These are phyloP conservation scores for Diplodia scrobiculata DNA, from an alignment of 2,329 filamentous ascomycete genomes.

Conservation along the genomic window DNA sequence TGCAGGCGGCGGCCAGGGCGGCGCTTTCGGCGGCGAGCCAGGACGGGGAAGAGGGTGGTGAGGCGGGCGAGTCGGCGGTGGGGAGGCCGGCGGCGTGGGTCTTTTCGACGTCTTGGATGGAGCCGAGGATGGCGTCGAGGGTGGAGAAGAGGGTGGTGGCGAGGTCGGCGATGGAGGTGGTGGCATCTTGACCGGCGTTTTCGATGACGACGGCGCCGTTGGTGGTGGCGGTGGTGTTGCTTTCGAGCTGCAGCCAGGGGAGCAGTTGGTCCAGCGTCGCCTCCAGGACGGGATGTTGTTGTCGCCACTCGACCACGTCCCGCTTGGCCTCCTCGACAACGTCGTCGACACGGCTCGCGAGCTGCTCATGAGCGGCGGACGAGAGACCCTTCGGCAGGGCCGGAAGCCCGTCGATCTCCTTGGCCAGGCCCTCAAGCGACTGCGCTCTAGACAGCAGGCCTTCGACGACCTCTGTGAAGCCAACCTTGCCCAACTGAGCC, in stretches of 20 bases:
- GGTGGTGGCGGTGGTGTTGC: not conserved
- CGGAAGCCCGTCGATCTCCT: constrained; percentile 9
- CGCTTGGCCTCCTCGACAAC: not conserved
- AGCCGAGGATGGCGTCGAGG: constrained; percentile 76
- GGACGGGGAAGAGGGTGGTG: constrained; percentile 60
- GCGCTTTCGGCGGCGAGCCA: constrained; percentile 62
- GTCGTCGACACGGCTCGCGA: not conserved
- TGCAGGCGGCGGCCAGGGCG: constrained; percentile 50
- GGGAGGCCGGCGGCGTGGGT: constrained; percentile 58
- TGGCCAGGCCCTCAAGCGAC: not conserved
- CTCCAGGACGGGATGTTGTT: constrained; percentile 2
- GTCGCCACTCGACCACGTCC: not conserved
- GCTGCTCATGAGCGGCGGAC: not conserved
- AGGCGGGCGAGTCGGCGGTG: constrained; percentile 57
- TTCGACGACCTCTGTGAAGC: constrained; percentile 23
- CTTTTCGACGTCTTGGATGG: constrained; percentile 71
- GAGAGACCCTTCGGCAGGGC: constrained; percentile 22
- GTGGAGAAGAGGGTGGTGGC: constrained; percentile 62
- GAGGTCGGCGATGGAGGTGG: constrained; percentile 48
- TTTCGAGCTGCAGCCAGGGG: not conserved
- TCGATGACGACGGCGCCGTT: not conserved
- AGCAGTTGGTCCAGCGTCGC: constrained; percentile 6
- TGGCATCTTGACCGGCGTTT: not conserved
- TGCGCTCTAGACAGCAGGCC: not conserved
- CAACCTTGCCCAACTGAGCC: constrained; percentile 60